A percentile compares a stretch with the other conserved stretches of the same genome.
Conservation (phyloP, 2,329 filamentous ascomycete genomes). For the Fusarium verrucosum region DNA sequence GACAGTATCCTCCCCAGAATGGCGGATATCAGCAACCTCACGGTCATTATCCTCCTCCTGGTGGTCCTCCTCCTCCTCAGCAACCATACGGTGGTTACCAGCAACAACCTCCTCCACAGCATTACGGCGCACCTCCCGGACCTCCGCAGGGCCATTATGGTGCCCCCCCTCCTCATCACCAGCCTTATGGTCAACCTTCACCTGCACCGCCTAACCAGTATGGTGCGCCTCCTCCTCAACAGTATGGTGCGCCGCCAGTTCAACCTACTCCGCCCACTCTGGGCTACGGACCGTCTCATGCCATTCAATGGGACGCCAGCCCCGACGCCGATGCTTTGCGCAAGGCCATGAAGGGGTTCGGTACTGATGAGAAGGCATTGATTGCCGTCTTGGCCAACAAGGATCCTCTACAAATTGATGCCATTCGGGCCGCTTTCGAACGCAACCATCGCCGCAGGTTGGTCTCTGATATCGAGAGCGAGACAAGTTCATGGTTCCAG, state of each 20-base stretch:
- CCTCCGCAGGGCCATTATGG: conserved; percentile 52
- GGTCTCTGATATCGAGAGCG: conserved; percentile 77
- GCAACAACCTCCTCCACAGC: conserved; percentile 47
- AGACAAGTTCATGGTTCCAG: conserved; percentile 79
- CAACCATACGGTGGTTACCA: conserved; percentile 47
- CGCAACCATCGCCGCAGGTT: conserved; percentile 73
- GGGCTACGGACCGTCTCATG: conserved; percentile 78
- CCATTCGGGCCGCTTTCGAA: conserved; percentile 73
- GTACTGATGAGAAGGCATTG: conserved; percentile 83
- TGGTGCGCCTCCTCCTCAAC: conserved; percentile 46
- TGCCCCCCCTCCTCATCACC: conserved; percentile 49
- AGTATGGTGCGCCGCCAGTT: conserved; percentile 53
- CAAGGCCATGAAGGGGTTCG: conserved; percentile 91
- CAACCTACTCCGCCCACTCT: conserved; percentile 72
- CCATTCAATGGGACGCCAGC: conserved; percentile 73
- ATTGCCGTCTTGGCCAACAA: conserved; percentile 76
- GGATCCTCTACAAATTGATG: conserved; percentile 79
- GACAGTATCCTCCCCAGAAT: conserved; percentile 45
- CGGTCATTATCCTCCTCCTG: conserved; percentile 48
- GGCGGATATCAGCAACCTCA: conserved; percentile 51
- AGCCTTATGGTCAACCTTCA: conserved; percentile 36
- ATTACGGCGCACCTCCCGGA: conserved; percentile 45
- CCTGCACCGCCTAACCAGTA: conserved; percentile 46
- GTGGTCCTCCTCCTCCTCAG: conserved; percentile 44
- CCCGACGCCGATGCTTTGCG: conserved; percentile 76